Base-by-base conservation (phyloP, 1,139 yeast genomes). In the Sugiyamaella xylanicola region DNA sequence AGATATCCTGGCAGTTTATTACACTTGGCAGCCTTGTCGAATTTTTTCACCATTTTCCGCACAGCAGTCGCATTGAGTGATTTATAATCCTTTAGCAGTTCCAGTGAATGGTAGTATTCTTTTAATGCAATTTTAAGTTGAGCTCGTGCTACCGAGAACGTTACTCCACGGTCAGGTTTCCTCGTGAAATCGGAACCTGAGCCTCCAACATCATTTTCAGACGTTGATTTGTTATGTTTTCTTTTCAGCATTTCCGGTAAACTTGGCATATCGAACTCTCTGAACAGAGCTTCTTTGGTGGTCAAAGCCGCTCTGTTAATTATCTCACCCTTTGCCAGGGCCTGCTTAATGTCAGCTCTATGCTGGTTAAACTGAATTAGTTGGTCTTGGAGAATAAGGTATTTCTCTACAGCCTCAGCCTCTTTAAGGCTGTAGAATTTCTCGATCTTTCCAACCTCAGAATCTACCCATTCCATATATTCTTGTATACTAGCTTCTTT, bases 41-140 rank as follows among this genome's bases (percentile, higher is more conserved):
- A 91, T 70, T 93, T 93, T 67, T 93, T 93, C 55, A 91, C 78
- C 66, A 93, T 85, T 66, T 93, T 93, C 56, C 97, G 80, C 65
- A 92, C 84, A 0, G 95, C 99, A 0, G 96, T 91, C 37, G 91
- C 78, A 70, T 93, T 93, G 63, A 92, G 72, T 45, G 85, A 78
- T 60, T 89, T 79, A 68, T 84, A 93, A 0, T 95, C 87, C 63
- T 85, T 84, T 54, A 93, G 76, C 47, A 93, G 76, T 61, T 92
- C 91, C 58, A 93, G 74, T 8, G 88, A 83, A 55, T 96, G 78
- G 70, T 92, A 93, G 63, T 82, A 86, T 66, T 92, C 97, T 56
- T 85, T 75, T 13, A 89, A 72, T 0, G 97, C 97, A 37, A 80
- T 79, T 63, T 89, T 87, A 53, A 93, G 74, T 68, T 88, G 88